Conservation (phyloP, 495 filamentous ascomycete genomes). For the Pseudomonodictys pantanalensis region DNA sequence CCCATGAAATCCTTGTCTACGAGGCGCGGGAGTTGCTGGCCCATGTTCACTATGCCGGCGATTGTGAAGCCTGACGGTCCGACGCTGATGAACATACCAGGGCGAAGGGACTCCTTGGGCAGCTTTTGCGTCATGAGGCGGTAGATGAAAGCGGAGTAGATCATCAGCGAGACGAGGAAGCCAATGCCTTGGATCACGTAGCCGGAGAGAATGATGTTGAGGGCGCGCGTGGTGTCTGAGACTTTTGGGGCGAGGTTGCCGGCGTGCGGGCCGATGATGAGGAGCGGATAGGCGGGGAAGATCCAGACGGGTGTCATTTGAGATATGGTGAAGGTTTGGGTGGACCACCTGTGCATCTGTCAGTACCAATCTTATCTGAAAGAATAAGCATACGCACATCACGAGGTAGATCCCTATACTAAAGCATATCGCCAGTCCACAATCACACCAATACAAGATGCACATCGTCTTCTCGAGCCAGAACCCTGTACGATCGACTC, state of each 20-base stretch:
- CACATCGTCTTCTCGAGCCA: conserved; percentile 66
- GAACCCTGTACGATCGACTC: conserved; percentile 56
- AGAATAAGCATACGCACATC: conserved; percentile 45
- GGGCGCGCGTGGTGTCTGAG: conserved; percentile 40
- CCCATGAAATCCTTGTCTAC: conserved; percentile 60
- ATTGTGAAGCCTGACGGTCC: conserved; percentile 79
- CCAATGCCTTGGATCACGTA: conserved; percentile 77
- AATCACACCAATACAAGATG: conserved; percentile 73
- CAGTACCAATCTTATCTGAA: neutral
- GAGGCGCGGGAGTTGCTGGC: conserved; percentile 42
- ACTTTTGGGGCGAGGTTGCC: conserved; percentile 58
- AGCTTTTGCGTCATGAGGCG: conserved; percentile 90
- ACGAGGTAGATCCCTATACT: conserved; percentile 71
- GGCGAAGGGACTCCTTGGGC: conserved; percentile 69
- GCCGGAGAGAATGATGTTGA: conserved; percentile 68
- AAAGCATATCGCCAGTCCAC: conserved; percentile 58
- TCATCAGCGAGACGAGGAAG: conserved; percentile 81
- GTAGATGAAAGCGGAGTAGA: conserved; percentile 82
- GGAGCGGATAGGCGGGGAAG: conserved; percentile 82
- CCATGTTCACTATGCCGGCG: conserved; percentile 64
- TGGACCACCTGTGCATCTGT: conserved; percentile 57
- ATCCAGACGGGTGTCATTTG: conserved; percentile 93
- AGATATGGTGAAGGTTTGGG: conserved; percentile 73
- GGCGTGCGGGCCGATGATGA: conserved; percentile 75
- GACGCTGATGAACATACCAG: conserved; percentile 82